A percentile compares a stretch with the other conserved stretches of the same genome.
phyloP scores from a whole-genome alignment of 2,329 filamentous ascomycete genomes.

The Trichoderma semiorbis region DNA sequence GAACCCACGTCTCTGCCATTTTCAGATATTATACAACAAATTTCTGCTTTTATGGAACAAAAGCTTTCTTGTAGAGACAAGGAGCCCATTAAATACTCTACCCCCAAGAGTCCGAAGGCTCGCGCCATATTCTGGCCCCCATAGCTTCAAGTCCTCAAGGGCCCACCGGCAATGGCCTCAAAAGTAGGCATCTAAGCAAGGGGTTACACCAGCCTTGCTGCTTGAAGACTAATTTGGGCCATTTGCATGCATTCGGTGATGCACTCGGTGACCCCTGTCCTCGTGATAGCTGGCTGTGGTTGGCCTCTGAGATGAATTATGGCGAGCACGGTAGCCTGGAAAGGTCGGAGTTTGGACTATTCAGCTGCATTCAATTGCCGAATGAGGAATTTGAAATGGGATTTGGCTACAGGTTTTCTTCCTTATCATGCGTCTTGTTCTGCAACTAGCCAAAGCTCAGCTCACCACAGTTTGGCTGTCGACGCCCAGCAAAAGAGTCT shows the following conservation, averaged over 20 bases:
- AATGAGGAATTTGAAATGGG: neutral
- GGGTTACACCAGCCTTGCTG: neutral
- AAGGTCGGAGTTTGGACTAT: neutral
- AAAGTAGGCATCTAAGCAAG: neutral
- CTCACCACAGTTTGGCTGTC: neutral
- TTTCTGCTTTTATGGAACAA: neutral
- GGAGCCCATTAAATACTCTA: neutral
- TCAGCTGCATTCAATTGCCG: neutral
- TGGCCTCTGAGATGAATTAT: neutral
- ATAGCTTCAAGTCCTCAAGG: neutral
- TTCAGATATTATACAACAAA: neutral
- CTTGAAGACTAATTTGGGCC: neutral
- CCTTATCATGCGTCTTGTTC: neutral
- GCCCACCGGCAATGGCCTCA: neutral
- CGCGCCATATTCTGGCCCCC: neutral
- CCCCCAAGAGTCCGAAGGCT: neutral
- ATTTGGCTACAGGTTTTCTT: neutral
- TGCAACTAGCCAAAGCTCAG: neutral
- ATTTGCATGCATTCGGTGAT: neutral
- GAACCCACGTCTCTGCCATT: slow-evolving; percentile 20
- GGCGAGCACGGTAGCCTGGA: neutral
- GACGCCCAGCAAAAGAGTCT: neutral
- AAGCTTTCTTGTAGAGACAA: neutral
- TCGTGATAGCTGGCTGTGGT: neutral
- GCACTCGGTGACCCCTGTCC: neutral